Conservation (phyloP, 106 monocot species). For the Dendrobium officinale region DNA sequence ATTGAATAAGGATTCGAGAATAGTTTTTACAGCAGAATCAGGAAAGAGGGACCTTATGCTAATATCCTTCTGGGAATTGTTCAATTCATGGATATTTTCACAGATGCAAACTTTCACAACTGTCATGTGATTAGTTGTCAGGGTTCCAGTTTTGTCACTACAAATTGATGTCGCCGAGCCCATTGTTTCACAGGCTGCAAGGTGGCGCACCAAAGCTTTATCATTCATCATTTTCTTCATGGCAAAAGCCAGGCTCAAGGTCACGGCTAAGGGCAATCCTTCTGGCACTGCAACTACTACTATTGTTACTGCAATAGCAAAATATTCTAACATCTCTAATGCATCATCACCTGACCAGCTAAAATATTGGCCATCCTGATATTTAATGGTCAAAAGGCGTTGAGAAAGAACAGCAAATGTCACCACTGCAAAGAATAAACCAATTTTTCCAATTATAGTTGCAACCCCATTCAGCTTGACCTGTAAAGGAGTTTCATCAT, state of each 20-base stretch:
- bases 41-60: slow-evolving; percentile 4
- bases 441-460: slow-evolving; percentile 18
- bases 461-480: slow-evolving; percentile 25
- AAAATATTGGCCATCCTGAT: neutral
- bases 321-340: slow-evolving; percentile 15
- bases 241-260: slow-evolving; percentile 21
- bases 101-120: slow-evolving; percentile 20
- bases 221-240: slow-evolving; percentile 33
- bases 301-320: slow-evolving; percentile 21
- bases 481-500: slow-evolving; percentile 27
- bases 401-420: slow-evolving; percentile 17
- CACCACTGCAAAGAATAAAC: slow-evolving; percentile 14
- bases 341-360: slow-evolving; percentile 25
- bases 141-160: slow-evolving; percentile 24
- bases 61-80: neutral
- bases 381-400: neutral
- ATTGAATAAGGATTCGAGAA: slow-evolving; percentile 20
- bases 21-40: slow-evolving; percentile 2
- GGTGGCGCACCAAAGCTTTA: slow-evolving; percentile 16
- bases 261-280: slow-evolving; percentile 27
- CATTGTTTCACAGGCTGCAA: slow-evolving; percentile 28
- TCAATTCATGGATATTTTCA: slow-evolving; percentile 11
- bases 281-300: slow-evolving; percentile 29
- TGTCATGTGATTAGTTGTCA: slow-evolving; percentile 25
- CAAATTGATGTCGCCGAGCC: slow-evolving; percentile 21